These are phyloP conservation scores for Butyriboletus loyo DNA, from an alignment of 768 basidiomycete genomes.

Conservation along the genomic window DNA sequence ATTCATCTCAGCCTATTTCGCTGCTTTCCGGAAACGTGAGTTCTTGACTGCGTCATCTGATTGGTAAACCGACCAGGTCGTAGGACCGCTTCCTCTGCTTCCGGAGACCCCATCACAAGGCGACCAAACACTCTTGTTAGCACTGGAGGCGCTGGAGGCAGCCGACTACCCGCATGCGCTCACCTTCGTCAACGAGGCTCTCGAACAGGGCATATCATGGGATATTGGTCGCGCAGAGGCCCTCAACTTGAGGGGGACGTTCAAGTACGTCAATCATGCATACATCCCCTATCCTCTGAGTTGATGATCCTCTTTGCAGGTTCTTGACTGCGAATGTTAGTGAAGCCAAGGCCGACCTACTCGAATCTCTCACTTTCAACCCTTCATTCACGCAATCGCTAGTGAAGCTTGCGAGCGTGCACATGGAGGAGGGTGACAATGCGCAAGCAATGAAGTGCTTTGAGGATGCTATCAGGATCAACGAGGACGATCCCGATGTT, in stretches of 20 bases:
- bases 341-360: slow-evolving; percentile 81
- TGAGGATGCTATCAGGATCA: slow-evolving; percentile 80
- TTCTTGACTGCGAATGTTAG: slow-evolving; percentile 85
- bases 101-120: slow-evolving; percentile 76
- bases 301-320: slow-evolving; percentile 35
- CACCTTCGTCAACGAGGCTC: slow-evolving; percentile 75
- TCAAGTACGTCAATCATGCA: slow-evolving; percentile 62
- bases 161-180: slow-evolving; percentile 82
- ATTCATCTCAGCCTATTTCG: slow-evolving; percentile 94
- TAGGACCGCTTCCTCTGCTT: slow-evolving; percentile 65
- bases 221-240: slow-evolving; percentile 79
- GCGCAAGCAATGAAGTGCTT: slow-evolving; percentile 85
- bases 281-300: neutral
- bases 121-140: slow-evolving; percentile 78
- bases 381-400: slow-evolving; percentile 80
- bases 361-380: slow-evolving; percentile 65
- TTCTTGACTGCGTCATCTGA: neutral
- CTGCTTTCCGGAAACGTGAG: slow-evolving; percentile 90
- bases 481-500: slow-evolving; percentile 87
- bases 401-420: slow-evolving; percentile 94
- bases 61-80: neutral
- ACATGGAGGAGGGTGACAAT: slow-evolving; percentile 92
- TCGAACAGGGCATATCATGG: slow-evolving; percentile 83
- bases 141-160: slow-evolving; percentile 79
- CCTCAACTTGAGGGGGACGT: slow-evolving; percentile 90